Evolutionary conservation across 2,329 filamentous ascomycete species (phyloP), one percentile per base, ranked within the genome.

Genomic region (Alternaria arbusti): DNA sequence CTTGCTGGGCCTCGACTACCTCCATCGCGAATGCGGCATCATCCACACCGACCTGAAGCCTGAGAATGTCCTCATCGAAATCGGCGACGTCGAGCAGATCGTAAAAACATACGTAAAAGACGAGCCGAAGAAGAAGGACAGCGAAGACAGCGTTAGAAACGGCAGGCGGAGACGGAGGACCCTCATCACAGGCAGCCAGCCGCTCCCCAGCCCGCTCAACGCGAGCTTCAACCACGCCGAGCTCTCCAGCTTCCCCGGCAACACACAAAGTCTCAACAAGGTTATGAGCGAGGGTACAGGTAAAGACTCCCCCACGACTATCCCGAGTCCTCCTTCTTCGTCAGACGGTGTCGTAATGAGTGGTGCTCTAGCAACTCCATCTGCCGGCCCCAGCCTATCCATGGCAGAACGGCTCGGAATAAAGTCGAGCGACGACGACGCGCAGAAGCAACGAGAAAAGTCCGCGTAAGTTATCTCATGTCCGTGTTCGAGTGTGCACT

Each of bases 31-130:
- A 82, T 99, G 96, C 82, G 96, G 96, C 77, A 98, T 99, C 82
- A 97, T 99, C 76, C 96, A 99, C 82, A 98, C 96, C 64, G 95
- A 97, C 78, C 84, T 98, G 72, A 97, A 99, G 82, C 96, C 96
- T 51, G 96, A 99, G 80, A 99, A 99, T 77, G 96, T 99, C 30
- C 86, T 99, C 69, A 98, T 99, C 78, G 96, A 99, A 82, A 98
- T 99, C 76, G 96, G 96, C 70, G 96, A 99, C 74, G 96, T 99
- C 54, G 96, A 99, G 84, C 93, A 98, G 81, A 98, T 98, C 67
- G 96, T 99, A 62, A 95, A 97, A 82, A 94, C 92, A 64, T 95
- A 96, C 68, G 95, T 99, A 59, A 95, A 97, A 81, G 92, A 90
- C 66, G 92, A 96, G 54, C 58, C 84, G 20, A 80, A 81, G 66